Evolutionary conservation across 78 protist species (phyloP), one percentile per base, ranked within the genome.

Genomic region (Dictyostelium capitatum): DNA sequence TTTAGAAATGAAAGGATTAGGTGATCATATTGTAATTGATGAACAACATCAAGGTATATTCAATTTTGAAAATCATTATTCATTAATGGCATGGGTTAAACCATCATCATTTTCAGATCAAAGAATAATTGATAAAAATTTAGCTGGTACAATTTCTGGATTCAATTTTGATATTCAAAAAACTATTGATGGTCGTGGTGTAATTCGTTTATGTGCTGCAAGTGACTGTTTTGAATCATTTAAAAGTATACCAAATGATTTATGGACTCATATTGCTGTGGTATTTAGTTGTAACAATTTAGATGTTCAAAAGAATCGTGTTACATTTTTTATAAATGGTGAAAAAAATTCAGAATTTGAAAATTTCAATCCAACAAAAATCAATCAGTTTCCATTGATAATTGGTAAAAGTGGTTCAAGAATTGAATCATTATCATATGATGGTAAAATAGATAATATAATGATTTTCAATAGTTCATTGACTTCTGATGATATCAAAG

Each of bases 11-110:
- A 23, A 73, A 11, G 92, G 92, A 1, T 53, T 73, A 14, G 92
- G 92, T 54, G 92, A 85, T 30, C 75, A 85, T 48, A 85, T 85
- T 0, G 17, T 41, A 0, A 77, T 85, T 10, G 50, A 69, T 0
- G 48, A 32, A 0, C 15, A n/a, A n/a, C 15, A 15, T 85, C 83
- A 10, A 37, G 23, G 8, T 0, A 41, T 1, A 43, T 75, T 85
- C 23, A 41, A 85, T 75, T n/a, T 85, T 0, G 53, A 80, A 1
- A 20, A 72, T 25, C 75, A 73, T 12, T 85, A 51, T 17, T 74
- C 92, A 6, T 20, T 85, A 20, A 74, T 75, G 83, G 83, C 83
- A 14, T 85, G 92, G 92, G 83, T 85, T 4, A 85, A 75, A 62
- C 92, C 92, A 56, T 23, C 14, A 0, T 47, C 83, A 19, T 85